A percentile compares a stretch with the other conserved stretches of the same genome.
Conservation (phyloP, 2,329 filamentous ascomycete genomes). For the Pleurostoma richardsiae region DNA sequence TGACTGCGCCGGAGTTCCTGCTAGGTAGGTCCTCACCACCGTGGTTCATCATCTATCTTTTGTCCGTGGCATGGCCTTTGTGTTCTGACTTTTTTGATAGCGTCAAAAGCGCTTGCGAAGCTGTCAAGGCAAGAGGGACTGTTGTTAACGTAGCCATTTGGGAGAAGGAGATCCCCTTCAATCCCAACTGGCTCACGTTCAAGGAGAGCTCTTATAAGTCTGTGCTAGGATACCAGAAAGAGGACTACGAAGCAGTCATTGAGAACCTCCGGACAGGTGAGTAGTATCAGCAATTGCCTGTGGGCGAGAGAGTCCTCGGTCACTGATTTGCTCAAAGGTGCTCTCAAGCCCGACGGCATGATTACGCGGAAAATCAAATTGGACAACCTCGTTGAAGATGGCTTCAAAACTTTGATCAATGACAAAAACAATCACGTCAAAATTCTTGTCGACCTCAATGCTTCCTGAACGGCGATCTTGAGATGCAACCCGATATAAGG, state of each 20-base stretch:
- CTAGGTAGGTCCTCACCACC: conserved; percentile 4
- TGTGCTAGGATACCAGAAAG: conserved; percentile 11
- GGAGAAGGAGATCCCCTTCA: conserved; percentile 15
- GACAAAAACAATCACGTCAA: conserved; percentile 53
- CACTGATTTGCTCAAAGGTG: background rate
- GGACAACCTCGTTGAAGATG: conserved; percentile 43
- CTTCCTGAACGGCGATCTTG: background rate
- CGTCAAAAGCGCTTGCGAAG: conserved; percentile 13
- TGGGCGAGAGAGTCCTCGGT: too few species aligned
- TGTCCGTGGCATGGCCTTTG: fast-evolving
- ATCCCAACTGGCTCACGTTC: conserved; percentile 12
- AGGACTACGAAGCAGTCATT: conserved; percentile 17
- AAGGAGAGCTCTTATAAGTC: conserved; percentile 14
- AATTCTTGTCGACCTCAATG: conserved; percentile 38
- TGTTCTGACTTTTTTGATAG: background rate
- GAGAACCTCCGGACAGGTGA: conserved; percentile 13
- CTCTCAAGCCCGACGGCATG: conserved; percentile 42
- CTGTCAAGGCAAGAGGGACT: conserved; percentile 14
- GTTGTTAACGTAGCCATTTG: conserved; percentile 19
- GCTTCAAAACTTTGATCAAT: conserved; percentile 44
- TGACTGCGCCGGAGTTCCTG: conserved; percentile 17
- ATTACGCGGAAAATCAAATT: conserved; percentile 47
- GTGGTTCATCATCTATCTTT: background rate
- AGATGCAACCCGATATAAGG: too few species aligned
- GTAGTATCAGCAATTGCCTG: background rate